Evolutionary conservation across 2,329 filamentous ascomycete species (phyloP).

Genomic region (Alternaria ethzedia): DNA sequence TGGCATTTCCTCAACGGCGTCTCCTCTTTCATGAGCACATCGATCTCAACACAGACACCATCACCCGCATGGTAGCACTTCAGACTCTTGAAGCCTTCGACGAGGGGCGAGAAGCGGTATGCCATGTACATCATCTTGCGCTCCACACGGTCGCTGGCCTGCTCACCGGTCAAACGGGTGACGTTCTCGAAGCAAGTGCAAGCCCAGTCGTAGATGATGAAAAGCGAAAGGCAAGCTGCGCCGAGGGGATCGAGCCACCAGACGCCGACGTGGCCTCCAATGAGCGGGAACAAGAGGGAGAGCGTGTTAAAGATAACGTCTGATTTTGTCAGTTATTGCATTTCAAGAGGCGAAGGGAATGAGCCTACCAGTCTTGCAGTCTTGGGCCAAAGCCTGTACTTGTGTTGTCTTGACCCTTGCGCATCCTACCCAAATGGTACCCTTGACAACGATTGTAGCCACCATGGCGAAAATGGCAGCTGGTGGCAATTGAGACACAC

Average conservation of each 20-base stretch:
- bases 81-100: constrained; percentile 61
- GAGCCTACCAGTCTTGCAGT: constrained; percentile 57
- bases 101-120: constrained; percentile 62
- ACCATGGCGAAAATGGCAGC: constrained; percentile 65
- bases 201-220: constrained; percentile 74
- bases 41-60: constrained; percentile 68
- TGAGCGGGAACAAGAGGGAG: constrained; percentile 66
- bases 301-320: constrained; percentile 70
- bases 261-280: constrained; percentile 63
- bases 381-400: constrained; percentile 68
- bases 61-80: constrained; percentile 68
- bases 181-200: constrained; percentile 67
- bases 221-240: constrained; percentile 67
- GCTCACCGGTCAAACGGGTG: constrained; percentile 64
- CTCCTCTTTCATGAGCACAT: constrained; percentile 63
- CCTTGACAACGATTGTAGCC: constrained; percentile 65
- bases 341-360: too few species aligned
- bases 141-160: constrained; percentile 58
- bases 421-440: constrained; percentile 66
- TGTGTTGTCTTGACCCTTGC: constrained; percentile 67
- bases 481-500: constrained; percentile 58
- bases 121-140: constrained; percentile 67
- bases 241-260: constrained; percentile 74
- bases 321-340: constrained; percentile 39
- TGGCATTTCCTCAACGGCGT: constrained; percentile 61